Percentiles rank a stretch among this genome's conserved stretches.
phyloP scores from a whole-genome alignment of 805 yeast genomes.

The Wickerhamomyces pijperi region DNA sequence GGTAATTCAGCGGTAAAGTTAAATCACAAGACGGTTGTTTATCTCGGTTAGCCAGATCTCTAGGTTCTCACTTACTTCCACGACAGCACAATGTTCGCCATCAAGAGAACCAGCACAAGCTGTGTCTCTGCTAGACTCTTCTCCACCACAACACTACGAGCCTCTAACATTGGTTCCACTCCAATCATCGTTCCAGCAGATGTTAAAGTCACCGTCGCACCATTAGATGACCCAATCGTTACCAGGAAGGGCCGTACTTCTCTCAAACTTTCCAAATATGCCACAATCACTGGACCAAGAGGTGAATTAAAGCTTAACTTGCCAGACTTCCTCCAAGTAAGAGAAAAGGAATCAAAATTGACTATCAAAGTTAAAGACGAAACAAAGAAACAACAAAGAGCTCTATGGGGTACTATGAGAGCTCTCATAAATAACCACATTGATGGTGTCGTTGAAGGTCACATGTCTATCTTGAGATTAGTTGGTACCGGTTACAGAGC shows the following conservation, averaged over 20 bases:
- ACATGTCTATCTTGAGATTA: slow-evolving; percentile 71
- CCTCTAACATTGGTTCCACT: slow-evolving; percentile 69
- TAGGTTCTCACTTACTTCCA: too few relatives aligned
- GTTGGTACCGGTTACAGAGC: slow-evolving; percentile 98
- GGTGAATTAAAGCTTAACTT: slow-evolving; percentile 55
- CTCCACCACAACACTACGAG: slow-evolving; percentile 19
- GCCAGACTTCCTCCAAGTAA: slow-evolving; percentile 58
- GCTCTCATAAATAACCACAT: slow-evolving; percentile 67
- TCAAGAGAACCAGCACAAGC: not conserved
- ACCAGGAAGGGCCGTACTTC: slow-evolving; percentile 59
- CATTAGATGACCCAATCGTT: slow-evolving; percentile 42
- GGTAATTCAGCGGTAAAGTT: too few relatives aligned
- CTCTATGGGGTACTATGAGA: slow-evolving; percentile 94
- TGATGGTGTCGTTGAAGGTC: slow-evolving; percentile 89
- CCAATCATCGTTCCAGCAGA: slow-evolving; percentile 63
- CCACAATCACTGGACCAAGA: slow-evolving; percentile 65
- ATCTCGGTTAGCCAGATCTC: too few relatives aligned
- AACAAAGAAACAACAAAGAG: slow-evolving; percentile 52
- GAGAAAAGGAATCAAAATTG: slow-evolving; percentile 28
- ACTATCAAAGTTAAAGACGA: slow-evolving; percentile 48
- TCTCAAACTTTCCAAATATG: slow-evolving; percentile 43
- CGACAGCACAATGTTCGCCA: not conserved
- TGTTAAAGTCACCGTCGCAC: slow-evolving; percentile 36
- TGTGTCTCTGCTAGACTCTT: slow-evolving; percentile 20
- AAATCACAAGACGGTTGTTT: too few relatives aligned